Base-by-base conservation (phyloP, 139 green algal genomes). In the Coelastrella sp. region DNA sequence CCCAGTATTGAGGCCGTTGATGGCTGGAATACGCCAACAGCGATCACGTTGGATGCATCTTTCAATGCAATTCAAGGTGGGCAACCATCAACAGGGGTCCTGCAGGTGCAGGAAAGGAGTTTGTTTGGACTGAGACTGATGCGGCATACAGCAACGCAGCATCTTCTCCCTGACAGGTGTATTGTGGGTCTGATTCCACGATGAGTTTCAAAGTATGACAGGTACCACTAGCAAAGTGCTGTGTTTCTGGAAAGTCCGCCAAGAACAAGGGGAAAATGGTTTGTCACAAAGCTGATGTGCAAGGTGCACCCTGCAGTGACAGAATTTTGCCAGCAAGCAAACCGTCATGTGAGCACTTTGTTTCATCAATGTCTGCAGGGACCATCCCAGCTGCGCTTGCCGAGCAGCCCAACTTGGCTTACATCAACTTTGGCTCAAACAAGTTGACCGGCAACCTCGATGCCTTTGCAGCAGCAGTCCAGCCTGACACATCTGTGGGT, bases 351-450 rank as follows among this genome's bases (percentile, higher is more conserved):
- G 9, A 41, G 62, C 62, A 71, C 25, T 32, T 13, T 71, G 62
- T 40, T 71, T 6, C 62, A 27, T 66, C 19, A 23, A 8, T 23
- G 27, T 40, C 35, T 48, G 35, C 66, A 84, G 78, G 78, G 13
- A 4, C 19, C 23, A 21, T 84, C 19, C 1, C 38, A 34, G 34
- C 59, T 30, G 60, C 32, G 17, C 40, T 84, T 0, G 60, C 78
- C 2, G 17, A 48, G 40, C 60, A 76, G 78, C 27, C 60, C 19
- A 37, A 27, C 25, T 27, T 75, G 4, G 40, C 78, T 3, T 84
- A 84, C 62, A 75, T 84, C 78, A 84, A 84, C 43, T 25, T 84
- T n/a, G 38, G 35, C 62, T 51, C 23, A 27, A 84, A 84, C 78
- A 69, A 38, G 5, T 38, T 84, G 38, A 64, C 25, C 30, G 60